Conservation (phyloP, 2,329 filamentous ascomycete species). For the Phoma herbarum region DNA sequence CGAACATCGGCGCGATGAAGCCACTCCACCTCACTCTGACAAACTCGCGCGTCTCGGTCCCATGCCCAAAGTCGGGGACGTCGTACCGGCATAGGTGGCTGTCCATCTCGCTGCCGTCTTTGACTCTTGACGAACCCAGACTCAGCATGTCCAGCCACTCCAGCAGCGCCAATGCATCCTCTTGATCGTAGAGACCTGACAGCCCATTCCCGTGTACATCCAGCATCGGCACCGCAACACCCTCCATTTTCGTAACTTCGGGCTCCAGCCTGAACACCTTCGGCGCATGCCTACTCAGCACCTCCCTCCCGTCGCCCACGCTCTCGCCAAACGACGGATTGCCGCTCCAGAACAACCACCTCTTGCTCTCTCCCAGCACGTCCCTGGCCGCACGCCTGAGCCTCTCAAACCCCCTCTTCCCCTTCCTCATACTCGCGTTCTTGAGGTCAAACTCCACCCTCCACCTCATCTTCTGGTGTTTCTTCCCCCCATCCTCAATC, state of each 20-base stretch:
- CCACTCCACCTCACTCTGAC: conserved; percentile 55
- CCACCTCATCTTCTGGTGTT: conserved; percentile 76
- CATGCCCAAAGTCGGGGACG: conserved; percentile 58
- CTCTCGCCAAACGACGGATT: conserved; percentile 35
- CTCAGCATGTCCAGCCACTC: conserved; percentile 79
- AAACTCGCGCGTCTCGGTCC: conserved; percentile 33
- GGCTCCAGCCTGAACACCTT: conserved; percentile 37
- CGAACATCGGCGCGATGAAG: conserved; percentile 51
- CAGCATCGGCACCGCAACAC: conserved; percentile 44
- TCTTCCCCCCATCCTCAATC: conserved; percentile 64
- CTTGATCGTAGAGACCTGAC: conserved; percentile 60
- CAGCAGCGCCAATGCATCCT: conserved; percentile 71
- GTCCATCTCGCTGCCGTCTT: conserved; percentile 67
- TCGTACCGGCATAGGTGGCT: conserved; percentile 74
- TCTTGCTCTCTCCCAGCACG: conserved; percentile 71
- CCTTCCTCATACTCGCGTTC: conserved; percentile 77
- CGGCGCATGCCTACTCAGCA: conserved; percentile 45
- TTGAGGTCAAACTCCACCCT: conserved; percentile 81
- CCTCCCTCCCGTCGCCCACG: conserved; percentile 35
- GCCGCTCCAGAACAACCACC: conserved; percentile 82
- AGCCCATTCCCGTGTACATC: background rate
- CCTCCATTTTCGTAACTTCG: conserved; percentile 30
- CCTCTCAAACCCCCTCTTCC: conserved; percentile 83
- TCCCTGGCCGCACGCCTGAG: conserved; percentile 81
- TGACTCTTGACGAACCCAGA: conserved; percentile 71